Conservation (phyloP, 768 basidiomycete species). For the Termitomyces sp. region DNA sequence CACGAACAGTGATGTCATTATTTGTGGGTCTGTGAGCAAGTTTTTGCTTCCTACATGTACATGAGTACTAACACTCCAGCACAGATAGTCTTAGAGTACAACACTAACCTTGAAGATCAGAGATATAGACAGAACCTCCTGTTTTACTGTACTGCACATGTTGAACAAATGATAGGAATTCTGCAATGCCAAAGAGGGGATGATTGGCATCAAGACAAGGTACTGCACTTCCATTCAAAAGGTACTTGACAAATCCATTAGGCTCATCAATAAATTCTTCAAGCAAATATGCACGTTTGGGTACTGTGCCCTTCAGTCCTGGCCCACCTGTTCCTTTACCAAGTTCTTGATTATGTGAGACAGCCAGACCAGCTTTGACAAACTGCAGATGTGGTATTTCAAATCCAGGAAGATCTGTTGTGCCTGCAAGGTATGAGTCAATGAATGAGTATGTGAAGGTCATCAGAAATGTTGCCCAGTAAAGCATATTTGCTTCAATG, state of each 20-base stretch:
- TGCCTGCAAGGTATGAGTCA: background rate
- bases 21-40: conserved; percentile 15
- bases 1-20: conserved; percentile 9
- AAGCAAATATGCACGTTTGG: background rate
- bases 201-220: background rate
- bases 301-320: background rate
- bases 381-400: background rate
- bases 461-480: background rate
- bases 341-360: background rate
- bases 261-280: conserved; percentile 10
- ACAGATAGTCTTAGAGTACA: too few relatives aligned
- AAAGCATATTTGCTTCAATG: background rate
- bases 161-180: conserved; percentile 11
- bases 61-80: too few relatives aligned
- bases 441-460: background rate
- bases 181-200: background rate
- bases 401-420: background rate
- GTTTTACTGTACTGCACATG: conserved; percentile 14
- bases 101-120: conserved; percentile 15
- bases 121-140: conserved; percentile 13
- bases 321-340: background rate
- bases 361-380: background rate
- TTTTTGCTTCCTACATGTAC: conserved; percentile 10
- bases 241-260: conserved; percentile 14
- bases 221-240: conserved; percentile 10